Evolutionary conservation across 257 asterid genomes (phyloP).

Genomic region (Gynochthodes officinalis): DNA sequence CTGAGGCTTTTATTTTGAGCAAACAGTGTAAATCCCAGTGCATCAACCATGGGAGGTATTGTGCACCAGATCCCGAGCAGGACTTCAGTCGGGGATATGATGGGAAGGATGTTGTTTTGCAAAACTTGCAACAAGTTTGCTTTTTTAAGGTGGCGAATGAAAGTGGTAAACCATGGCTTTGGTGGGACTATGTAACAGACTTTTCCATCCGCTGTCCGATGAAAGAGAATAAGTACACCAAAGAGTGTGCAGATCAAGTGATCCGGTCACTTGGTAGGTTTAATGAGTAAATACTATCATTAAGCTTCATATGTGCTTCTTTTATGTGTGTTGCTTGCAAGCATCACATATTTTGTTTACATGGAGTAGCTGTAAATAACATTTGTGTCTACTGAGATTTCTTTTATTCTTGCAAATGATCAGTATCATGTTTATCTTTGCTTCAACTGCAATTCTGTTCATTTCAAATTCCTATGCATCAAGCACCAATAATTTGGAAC

Average conservation of each 20-base stretch:
- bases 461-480: background rate
- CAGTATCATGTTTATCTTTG: background rate
- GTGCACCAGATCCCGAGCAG: conserved; percentile 51
- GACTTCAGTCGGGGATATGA: conserved; percentile 42
- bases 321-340: background rate
- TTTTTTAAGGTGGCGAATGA: conserved; percentile 39
- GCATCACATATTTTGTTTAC: background rate
- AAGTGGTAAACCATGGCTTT: conserved; percentile 41
- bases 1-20: conserved; percentile 34
- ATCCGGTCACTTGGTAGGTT: conserved; percentile 58
- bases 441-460: background rate
- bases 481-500: background rate
- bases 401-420: background rate
- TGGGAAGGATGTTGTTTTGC: conserved; percentile 53
- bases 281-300: background rate
- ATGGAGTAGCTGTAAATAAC: background rate
- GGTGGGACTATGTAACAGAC: conserved; percentile 50
- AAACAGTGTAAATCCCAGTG: conserved; percentile 46
- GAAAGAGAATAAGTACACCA: conserved; percentile 40
- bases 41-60: conserved; percentile 47
- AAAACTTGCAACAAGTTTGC: conserved; percentile 42
- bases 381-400: background rate
- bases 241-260: conserved; percentile 44
- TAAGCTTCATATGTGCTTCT: background rate
- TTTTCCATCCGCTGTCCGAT: conserved; percentile 42